A percentile compares a stretch with the other conserved stretches of the same genome.
These are phyloP conservation scores for Oenanthe javanica DNA, from an alignment of 140 eudicot species.

Conservation along the genomic window DNA sequence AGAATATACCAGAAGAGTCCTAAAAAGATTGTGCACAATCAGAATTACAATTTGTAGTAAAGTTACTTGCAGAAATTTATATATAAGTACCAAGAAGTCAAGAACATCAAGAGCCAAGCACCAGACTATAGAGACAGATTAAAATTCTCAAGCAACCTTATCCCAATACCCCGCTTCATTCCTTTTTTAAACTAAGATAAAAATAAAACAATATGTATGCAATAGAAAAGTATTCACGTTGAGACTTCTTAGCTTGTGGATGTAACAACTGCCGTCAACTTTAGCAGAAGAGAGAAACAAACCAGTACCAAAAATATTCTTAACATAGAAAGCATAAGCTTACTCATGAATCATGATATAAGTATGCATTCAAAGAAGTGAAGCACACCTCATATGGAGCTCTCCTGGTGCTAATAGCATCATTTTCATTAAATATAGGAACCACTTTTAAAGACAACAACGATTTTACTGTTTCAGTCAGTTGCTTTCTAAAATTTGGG, in stretches of 20 bases:
- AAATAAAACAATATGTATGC: not conserved
- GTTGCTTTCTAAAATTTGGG: conserved; percentile 70
- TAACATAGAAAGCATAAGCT: not conserved
- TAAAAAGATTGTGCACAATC: conserved; percentile 20
- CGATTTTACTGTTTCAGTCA: conserved; percentile 67
- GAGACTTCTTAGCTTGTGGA: not conserved
- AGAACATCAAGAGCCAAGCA: not conserved
- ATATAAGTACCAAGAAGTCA: not conserved
- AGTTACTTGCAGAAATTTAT: not conserved
- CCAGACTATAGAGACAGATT: not conserved
- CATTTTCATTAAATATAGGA: conserved; percentile 90
- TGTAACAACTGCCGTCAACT: not conserved
- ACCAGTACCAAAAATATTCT: not conserved
- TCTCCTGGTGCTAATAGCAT: conserved; percentile 82
- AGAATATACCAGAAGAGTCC: conserved; percentile 96
- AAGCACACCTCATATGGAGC: conserved; percentile 90
- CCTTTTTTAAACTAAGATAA: not conserved
- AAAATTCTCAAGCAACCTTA: not conserved
- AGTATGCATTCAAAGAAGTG: not conserved
- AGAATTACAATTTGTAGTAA: not conserved
- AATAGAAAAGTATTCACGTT: not conserved
- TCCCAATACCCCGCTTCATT: not conserved
- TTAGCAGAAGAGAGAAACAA: not conserved
- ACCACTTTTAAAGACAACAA: conserved; percentile 59
- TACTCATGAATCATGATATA: not conserved